phyloP scores from a whole-genome alignment of 352 stramenopile genomes.

The Elongisporangium prolatum region DNA sequence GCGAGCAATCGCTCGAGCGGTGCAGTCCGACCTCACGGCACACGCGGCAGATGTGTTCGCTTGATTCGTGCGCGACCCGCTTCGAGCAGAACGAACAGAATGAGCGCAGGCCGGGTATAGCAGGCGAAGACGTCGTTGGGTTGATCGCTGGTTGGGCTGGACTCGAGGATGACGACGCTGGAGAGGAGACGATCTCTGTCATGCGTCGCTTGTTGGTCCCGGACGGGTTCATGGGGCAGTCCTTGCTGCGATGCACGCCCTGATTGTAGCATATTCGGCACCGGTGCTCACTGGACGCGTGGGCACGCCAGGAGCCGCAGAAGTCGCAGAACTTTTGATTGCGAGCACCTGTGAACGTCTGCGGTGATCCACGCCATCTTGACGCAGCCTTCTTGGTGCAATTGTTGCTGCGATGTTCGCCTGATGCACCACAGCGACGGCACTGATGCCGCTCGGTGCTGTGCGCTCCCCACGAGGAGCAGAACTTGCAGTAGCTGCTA shows the following conservation, averaged over 20 bases:
- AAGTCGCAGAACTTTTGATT: conserved; percentile 55
- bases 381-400: conserved; percentile 22
- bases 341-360: conserved; percentile 12
- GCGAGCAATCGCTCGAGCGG: conserved; percentile 52
- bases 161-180: neutral
- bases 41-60: conserved; percentile 56
- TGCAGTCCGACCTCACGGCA: conserved; percentile 49
- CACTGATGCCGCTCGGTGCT: conserved; percentile 56
- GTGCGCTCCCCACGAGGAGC: conserved; percentile 46
- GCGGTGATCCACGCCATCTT: conserved; percentile 45
- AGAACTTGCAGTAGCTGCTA: conserved; percentile 58
- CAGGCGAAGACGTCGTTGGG: conserved; percentile 1
- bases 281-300: conserved; percentile 55
- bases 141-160: conserved; percentile 6
- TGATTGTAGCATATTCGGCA: conserved; percentile 59
- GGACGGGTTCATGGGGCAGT: conserved; percentile 38
- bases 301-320: conserved; percentile 42
- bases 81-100: conserved; percentile 67
- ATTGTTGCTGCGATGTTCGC: conserved; percentile 50
- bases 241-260: conserved; percentile 59
- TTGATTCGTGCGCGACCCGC: conserved; percentile 40
- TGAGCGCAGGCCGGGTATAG: neutral
- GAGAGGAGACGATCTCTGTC: neutral
- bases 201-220: conserved; percentile 4
- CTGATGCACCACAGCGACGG: conserved; percentile 43